Base-by-base conservation (phyloP, 306 rosid genomes). In the Parietaria judaica region DNA sequence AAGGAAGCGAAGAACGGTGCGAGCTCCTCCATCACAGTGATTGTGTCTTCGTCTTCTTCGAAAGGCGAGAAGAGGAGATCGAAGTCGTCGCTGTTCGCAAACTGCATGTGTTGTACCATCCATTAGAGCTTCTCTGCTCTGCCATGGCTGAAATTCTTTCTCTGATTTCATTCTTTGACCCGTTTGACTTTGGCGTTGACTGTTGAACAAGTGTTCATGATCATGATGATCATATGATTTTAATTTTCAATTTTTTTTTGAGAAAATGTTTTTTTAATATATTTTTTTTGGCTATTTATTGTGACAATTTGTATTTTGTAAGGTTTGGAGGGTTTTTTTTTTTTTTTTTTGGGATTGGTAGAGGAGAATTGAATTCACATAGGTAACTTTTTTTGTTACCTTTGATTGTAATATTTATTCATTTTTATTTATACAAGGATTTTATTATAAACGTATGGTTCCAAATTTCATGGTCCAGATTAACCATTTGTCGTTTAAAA, bases 101-200 rank as follows among this genome's bases (percentile, higher is more conserved):
- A 69, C 69, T 88, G 89, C 88, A 64, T 91, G 73, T 91, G 94
- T 70, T 91, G 98, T 80, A 74, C 89, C 38, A 79, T 23, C 31
- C 31, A 23, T 23, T 23, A 23, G 31, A 23, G 31, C 31, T 23
- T 23, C 31, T 23, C 31, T 23, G 31, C 31, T 23, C 31, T 23
- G 72, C 23, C 67, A 45, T 38, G 17, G 69, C 56, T 75, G 54
- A 59, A 70, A 69, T 57, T 23, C 60, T 31, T 31, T 39, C 63
- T 23, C 31, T 23, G 31, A 2, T 23, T 23, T 23, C 31, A 23
- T 23, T 23, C 31, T 23, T 23, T 23, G n/a, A n/a, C n/a, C n/a
- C n/a, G n/a, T n/a, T n/a, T n/a, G 31, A 23, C 31, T 23, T 23
- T 2, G 31, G 1, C 31, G 31, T 23, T 23, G 31, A 23, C 31